These are phyloP conservation scores for Parastagonospora avenae DNA, from an alignment of 2,329 filamentous ascomycete species.

Conservation along the genomic window DNA sequence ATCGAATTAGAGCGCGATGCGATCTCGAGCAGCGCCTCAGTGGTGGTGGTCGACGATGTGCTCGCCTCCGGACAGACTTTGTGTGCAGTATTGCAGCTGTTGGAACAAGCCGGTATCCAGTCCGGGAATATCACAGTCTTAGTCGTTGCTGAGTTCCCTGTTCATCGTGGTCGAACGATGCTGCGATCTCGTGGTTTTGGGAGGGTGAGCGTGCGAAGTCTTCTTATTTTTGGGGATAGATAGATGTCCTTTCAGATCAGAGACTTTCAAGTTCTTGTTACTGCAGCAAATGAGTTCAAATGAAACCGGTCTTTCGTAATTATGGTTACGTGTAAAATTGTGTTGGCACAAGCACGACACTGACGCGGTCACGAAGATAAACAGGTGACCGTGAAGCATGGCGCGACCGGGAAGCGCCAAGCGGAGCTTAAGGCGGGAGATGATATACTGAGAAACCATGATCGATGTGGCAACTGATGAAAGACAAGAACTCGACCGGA, in stretches of 20 bases:
- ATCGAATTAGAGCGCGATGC: constrained; percentile 34
- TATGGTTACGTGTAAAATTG: no score
- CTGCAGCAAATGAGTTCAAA: no score
- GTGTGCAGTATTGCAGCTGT: constrained; percentile 57
- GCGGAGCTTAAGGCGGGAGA: constrained; percentile 3
- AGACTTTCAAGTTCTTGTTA: no score
- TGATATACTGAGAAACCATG: not conserved
- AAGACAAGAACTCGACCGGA: not conserved
- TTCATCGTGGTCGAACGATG: constrained; percentile 57
- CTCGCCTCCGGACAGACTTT: constrained; percentile 63
- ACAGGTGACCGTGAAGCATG: no score
- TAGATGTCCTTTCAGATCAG: no score
- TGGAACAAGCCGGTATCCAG: constrained; percentile 52
- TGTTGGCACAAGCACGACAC: no score
- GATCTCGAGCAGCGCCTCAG: constrained; percentile 47
- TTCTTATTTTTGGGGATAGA: constrained; percentile 54
- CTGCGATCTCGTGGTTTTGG: constrained; percentile 58
- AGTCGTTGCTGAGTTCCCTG: constrained; percentile 63
- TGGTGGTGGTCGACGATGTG: constrained; percentile 67
- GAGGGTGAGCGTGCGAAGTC: constrained; percentile 55
- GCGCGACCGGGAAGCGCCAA: constrained; percentile 6
- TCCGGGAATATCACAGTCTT: constrained; percentile 54
- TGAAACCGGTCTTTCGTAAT: no score
- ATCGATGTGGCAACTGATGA: not conserved
- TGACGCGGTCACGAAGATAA: no score